These are phyloP conservation scores for Deuterostichococcus epilithicus DNA, from an alignment of 139 green algal species.

Conservation along the genomic window DNA sequence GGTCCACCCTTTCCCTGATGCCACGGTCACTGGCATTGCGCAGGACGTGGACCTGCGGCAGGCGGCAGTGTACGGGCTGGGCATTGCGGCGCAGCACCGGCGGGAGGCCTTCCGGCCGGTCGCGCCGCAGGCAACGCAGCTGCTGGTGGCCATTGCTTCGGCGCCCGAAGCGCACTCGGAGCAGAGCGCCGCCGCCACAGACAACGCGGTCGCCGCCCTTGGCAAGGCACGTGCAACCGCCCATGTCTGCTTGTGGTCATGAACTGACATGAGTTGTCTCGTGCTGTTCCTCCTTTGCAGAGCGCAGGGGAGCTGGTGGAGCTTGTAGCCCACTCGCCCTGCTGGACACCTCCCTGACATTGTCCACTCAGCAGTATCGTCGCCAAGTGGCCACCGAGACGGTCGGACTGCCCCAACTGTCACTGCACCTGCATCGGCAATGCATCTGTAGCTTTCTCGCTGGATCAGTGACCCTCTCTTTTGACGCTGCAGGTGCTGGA, in stretches of 20 bases:
- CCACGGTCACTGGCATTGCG: no score
- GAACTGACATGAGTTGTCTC: no score
- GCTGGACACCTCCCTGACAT: no score
- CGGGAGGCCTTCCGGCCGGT: constrained; percentile 51
- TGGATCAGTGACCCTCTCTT: background rate
- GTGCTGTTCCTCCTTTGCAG: background rate
- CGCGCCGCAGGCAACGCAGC: constrained; percentile 25
- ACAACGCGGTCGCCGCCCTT: constrained; percentile 76
- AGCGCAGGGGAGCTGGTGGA: no score
- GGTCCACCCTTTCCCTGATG: no score
- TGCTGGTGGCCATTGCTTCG: constrained; percentile 36
- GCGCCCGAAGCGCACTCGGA: constrained; percentile 41
- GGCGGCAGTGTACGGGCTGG: constrained; percentile 88
- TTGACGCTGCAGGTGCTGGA: constrained; percentile 22
- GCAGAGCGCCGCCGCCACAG: constrained; percentile 70
- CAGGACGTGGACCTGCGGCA: constrained; percentile 78
- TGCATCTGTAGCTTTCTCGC: no score
- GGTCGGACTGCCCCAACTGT: no score
- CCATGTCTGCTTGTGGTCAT: no score
- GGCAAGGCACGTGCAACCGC: constrained; percentile 56
- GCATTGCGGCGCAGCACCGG: constrained; percentile 65
- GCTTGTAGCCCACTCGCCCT: no score
- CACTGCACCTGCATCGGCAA: no score
- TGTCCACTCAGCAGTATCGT: no score
- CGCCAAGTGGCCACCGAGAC: no score